Evolutionary conservation across 2,329 filamentous ascomycete species (phyloP), one percentile per base, ranked within the genome.

Genomic region (Scytalidium sp.): DNA sequence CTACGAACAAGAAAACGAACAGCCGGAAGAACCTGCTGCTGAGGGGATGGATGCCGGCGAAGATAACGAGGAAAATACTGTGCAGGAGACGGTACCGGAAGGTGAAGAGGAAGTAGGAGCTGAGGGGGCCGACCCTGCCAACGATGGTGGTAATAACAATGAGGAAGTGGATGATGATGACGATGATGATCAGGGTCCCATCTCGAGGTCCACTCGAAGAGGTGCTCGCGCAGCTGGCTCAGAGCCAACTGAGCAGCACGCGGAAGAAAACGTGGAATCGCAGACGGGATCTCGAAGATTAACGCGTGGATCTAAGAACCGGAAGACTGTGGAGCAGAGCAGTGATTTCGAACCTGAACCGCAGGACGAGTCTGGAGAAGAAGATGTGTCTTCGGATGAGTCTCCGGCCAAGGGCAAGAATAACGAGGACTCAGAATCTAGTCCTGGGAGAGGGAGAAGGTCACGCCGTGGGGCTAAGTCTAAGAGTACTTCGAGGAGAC

Each of bases 291-390:
- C 66, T 42, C 52, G 62, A 42, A 57, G 62, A 36, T 49, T 63
- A 20, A 62, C 60, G 42, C 54, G 64, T 25, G 56, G 56, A 23
- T 55, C 55, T 5, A 61, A 59, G 40, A 42, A 55, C 41, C 54
- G 52, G 20, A 66, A 64, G 25, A 50, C 27, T 17, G 54, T 53
- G 40, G 64, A 66, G 36, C 56, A 55, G 5, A 60, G 57, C 45
- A 66, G 64, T 51, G 64, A 67, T 49, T 67, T 67, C 46, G 62
- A 65, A 22, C 64, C 64, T 19, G 43, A 46, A 20, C 32, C 52
- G 15, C 62, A 64, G 15, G 60, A 64, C 39, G 82, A 79, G 0
- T 80, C 75, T 4, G 80, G 81, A 20, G 78, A 75, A 8, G 75
- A 73, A 10, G 70, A 67, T 22, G 78, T 74, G 1, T 72, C 59